Conservation (phyloP, 2,329 filamentous ascomycete species). For the Beauveria scarabaeidicola region DNA sequence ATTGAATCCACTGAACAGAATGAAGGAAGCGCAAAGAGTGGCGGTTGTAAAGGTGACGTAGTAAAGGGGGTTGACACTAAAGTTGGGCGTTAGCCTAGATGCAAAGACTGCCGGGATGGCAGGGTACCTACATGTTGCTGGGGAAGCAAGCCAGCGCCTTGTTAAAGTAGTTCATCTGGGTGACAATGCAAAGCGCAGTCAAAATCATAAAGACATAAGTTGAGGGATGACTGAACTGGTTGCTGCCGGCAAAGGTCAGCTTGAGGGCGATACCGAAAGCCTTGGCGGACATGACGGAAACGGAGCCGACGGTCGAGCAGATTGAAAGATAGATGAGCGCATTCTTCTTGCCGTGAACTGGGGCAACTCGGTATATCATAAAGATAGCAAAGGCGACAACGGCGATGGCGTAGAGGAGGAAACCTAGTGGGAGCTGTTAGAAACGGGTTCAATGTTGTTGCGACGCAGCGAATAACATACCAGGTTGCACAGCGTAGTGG, state of each 20-base stretch:
- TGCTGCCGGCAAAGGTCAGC: constrained; percentile 84
- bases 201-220: constrained; percentile 98
- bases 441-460: constrained; percentile 14
- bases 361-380: constrained; percentile 95
- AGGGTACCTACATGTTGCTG: constrained; percentile 75
- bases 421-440: constrained; percentile 47
- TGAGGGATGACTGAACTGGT: constrained; percentile 89
- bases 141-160: constrained; percentile 95
- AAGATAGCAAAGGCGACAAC: constrained; percentile 78
- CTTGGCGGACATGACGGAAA: constrained; percentile 99
- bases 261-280: constrained; percentile 97
- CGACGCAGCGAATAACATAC: constrained; percentile 38
- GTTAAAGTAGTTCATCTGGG: constrained; percentile 99
- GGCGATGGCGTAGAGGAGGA: constrained; percentile 73
- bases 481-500: constrained; percentile 80
- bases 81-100: constrained; percentile 13
- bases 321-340: constrained; percentile 95
- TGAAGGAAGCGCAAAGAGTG: constrained; percentile 89
- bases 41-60: constrained; percentile 97
- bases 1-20: constrained; percentile 93
- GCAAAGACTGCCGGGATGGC: constrained; percentile 23
- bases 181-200: constrained; percentile 85
- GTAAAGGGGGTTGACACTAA: constrained; percentile 90
- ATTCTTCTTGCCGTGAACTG: constrained; percentile 86
- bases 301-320: constrained; percentile 91